phyloP scores from a whole-genome alignment of 257 asterid genomes.

The Solanum bulbocastanum region DNA sequence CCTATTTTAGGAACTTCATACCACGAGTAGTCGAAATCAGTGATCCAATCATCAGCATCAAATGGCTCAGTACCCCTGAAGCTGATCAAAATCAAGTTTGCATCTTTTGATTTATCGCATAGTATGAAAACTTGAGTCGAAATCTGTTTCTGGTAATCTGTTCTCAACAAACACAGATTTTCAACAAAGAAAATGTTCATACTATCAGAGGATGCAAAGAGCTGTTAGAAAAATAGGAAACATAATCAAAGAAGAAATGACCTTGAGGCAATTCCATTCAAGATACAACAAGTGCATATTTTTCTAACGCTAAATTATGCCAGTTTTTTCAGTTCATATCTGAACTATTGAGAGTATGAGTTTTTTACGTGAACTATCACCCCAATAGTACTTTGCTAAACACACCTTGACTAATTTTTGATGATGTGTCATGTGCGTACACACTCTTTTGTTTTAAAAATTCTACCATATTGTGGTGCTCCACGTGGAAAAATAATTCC shows the following conservation, averaged over 20 bases:
- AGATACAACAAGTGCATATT: background rate
- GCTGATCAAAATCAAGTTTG: slow-evolving; percentile 64
- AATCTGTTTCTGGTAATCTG: slow-evolving; percentile 64
- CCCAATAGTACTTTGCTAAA: background rate
- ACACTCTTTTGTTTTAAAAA: background rate
- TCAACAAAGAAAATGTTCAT: background rate
- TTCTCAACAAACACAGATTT: background rate
- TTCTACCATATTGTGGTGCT: background rate
- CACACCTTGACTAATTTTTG: background rate
- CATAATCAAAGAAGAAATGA: background rate
- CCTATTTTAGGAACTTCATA: slow-evolving; percentile 71
- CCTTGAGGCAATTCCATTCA: background rate
- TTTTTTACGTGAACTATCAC: too few relatives aligned
- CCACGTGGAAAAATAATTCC: background rate
- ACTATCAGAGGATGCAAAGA: background rate
- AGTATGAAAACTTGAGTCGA: slow-evolving; percentile 81
- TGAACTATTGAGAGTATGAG: background rate
- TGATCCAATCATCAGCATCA: slow-evolving; percentile 87
- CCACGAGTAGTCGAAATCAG: slow-evolving; percentile 93
- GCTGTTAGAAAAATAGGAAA: too few relatives aligned
- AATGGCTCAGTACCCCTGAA: slow-evolving; percentile 93
- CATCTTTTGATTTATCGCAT: slow-evolving; percentile 67
- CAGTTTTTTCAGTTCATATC: too few relatives aligned
- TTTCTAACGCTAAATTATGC: background rate
- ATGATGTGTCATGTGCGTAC: background rate